Base-by-base conservation (phyloP, 495 filamentous ascomycete species). In the Niebla homalea region DNA sequence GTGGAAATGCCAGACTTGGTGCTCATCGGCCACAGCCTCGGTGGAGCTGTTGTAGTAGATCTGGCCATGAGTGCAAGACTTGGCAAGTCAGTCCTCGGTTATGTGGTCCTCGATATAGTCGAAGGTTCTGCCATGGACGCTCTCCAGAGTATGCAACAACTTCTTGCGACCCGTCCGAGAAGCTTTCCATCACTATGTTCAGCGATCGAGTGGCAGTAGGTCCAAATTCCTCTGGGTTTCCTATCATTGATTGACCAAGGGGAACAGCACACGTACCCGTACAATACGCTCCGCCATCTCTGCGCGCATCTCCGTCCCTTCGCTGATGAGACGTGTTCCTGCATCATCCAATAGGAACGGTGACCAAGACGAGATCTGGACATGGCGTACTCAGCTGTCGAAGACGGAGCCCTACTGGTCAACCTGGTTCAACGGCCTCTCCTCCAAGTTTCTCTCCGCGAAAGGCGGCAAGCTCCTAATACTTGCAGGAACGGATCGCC, bases 91-190 rank as follows among this genome's bases (percentile, higher is more conserved):
- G 59, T 96, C 5, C 66, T 97, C 14, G 93, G 87, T 14, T 94
- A 90, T 69, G 86, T 80, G 7, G 89, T 99, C 11, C 67, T 99
- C 11, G 92, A 99, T 64, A 88, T 99, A 10, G 92, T 99, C 29
- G 92, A 99, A 69, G 74, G 80, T 1, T 83, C 78, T 7, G 80
- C 81, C 23, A 87, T 99, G 62, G 92, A 97, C 62, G 92, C 92
- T n/a, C 72, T 97, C 36, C 82, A 86, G 65, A 85, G 82, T 60
- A 99, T 99, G 93, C 83, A 90, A 54, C 81, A 79, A 22, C 94
- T 94, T 64, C 77, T 99, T 16, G 78, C 81, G 1, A 89, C 80
- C 14, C 78, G 92, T n/a, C 92, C 93, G 6, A 70, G 70, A 15
- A 75, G 77, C 6, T 99, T 99, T 57, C 68, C 75, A 7, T 83